phyloP scores from a whole-genome alignment of 306 rosid species.

The Abrus pulchellus region DNA sequence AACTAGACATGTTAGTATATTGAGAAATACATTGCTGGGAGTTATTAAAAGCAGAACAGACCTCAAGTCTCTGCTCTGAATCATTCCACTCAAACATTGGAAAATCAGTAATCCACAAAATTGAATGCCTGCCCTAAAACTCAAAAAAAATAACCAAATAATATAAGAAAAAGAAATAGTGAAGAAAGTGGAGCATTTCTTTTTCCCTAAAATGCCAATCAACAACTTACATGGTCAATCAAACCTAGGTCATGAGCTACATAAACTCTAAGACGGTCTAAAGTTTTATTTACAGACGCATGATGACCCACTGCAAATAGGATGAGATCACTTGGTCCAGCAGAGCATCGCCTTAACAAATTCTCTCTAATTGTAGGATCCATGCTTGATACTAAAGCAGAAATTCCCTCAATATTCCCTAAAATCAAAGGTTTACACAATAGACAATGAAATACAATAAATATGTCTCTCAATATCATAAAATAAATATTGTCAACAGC shows the following conservation, averaged over 20 bases:
- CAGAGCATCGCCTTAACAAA: slow-evolving; percentile 69
- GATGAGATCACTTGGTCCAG: slow-evolving; percentile 74
- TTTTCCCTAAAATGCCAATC: no score
- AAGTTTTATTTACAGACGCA: slow-evolving; percentile 75
- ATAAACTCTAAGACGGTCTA: slow-evolving; percentile 80
- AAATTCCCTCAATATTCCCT: slow-evolving; percentile 87
- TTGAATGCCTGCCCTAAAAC: slow-evolving; percentile 51
- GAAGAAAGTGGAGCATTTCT: no score
- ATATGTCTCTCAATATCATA: slow-evolving; percentile 3
- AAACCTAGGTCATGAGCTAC: slow-evolving; percentile 80
- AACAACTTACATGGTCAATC: slow-evolving; percentile 52
- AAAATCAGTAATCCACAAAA: slow-evolving; percentile 95
- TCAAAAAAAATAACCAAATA: no score
- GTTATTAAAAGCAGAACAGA: no score
- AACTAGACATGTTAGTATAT: no score
- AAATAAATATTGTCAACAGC: slow-evolving; percentile 22
- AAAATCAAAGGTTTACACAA: slow-evolving; percentile 46
- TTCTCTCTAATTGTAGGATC: slow-evolving; percentile 62
- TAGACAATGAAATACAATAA: slow-evolving; percentile 36
- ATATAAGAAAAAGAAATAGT: no score
- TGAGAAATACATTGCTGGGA: no score
- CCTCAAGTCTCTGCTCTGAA: no score
- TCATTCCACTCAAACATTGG: slow-evolving; percentile 61
- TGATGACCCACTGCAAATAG: slow-evolving; percentile 84
- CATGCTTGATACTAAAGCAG: slow-evolving; percentile 82